Conservation (phyloP, 2,329 filamentous ascomycete species). For the Neofusicoccum parvum region DNA sequence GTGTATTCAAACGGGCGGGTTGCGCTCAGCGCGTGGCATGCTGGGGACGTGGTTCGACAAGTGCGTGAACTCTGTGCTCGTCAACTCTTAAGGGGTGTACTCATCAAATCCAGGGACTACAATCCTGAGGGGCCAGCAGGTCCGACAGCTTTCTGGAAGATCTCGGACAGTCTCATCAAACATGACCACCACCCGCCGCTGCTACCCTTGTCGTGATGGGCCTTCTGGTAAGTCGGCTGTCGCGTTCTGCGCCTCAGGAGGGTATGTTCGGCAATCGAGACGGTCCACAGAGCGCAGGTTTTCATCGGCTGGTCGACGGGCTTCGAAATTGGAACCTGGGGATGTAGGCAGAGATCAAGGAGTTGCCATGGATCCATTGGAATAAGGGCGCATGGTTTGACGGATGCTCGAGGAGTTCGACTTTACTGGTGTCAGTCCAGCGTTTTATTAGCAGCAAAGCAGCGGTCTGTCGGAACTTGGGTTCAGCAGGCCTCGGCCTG, state of each 20-base stretch:
- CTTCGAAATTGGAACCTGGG: neutral
- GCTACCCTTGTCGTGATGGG: conserved; percentile 23
- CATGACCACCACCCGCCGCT: conserved; percentile 17
- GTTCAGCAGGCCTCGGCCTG: neutral
- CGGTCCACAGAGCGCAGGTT: neutral
- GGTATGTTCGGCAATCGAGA: neutral
- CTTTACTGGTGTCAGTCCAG: neutral
- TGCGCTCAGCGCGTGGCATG: conserved; percentile 66
- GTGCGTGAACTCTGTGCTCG: conserved; percentile 41
- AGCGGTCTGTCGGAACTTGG: neutral
- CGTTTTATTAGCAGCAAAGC: neutral
- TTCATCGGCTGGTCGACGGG: neutral
- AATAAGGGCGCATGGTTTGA: neutral
- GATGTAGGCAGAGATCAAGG: neutral
- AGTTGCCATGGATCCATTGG: neutral
- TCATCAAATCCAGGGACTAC: conserved; percentile 55
- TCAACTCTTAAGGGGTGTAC: neutral
- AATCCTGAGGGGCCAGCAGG: conserved; percentile 70
- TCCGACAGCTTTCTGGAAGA: conserved; percentile 78
- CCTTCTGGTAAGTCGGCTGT: neutral
- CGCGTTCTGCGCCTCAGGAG: neutral
- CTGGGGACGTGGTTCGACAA: conserved; percentile 79
- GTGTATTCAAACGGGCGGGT: conserved; percentile 72
- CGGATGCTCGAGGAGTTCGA: neutral
- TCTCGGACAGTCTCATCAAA: conserved; percentile 51